Base-by-base conservation (phyloP, 2,329 filamentous ascomycete species). In the Sphaerostilbella broomeana region DNA sequence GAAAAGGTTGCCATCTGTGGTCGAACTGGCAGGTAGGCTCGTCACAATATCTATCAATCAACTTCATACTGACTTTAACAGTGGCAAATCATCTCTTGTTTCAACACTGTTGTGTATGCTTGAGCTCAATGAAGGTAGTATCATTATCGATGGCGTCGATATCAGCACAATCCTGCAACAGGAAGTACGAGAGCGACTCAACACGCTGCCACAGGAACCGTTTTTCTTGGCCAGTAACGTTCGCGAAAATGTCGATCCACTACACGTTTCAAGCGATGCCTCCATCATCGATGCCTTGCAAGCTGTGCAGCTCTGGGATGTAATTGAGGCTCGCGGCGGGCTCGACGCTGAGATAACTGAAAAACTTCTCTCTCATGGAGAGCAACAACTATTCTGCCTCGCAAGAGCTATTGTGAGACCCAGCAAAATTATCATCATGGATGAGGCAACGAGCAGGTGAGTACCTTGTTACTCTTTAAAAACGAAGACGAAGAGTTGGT, bases 151-250 rank as follows among this genome's bases (percentile, higher is more conserved):
- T 46, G 57, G 47, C 17, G 37, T 67, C 0, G 54, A 62, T 2
- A 57, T 69, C 4, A 25, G 52, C 24, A 45, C 43, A 2, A 52
- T 75, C 11, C 48, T 65, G 29, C 62, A 67, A 4, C 18, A 55
- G 2, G 47, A 52, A 1, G 55, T 75, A 1, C 67, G 71, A 4
- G 52, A 61, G 15, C 62, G 60, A 6, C 53, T 76, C 27, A 67
- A 69, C 31, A 64, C 65, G 12, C 49, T 76, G 2, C 67, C 73
- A 0, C 73, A 77, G 51, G 70, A 76, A 7, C 53, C 68, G 0
- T 61, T 70, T 8, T 68, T 74, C 47, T 52, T 74, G 3, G 62
- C 62, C 1, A 65, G 61, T 19, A 62, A 58, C 2, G 57, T 67
- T 35, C 54, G 51, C 8, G 34, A 50, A 3, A 68, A 70, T 45